phyloP scores from a whole-genome alignment of 306 rosid genomes.

The Ammopiptanthus mongolicus region DNA sequence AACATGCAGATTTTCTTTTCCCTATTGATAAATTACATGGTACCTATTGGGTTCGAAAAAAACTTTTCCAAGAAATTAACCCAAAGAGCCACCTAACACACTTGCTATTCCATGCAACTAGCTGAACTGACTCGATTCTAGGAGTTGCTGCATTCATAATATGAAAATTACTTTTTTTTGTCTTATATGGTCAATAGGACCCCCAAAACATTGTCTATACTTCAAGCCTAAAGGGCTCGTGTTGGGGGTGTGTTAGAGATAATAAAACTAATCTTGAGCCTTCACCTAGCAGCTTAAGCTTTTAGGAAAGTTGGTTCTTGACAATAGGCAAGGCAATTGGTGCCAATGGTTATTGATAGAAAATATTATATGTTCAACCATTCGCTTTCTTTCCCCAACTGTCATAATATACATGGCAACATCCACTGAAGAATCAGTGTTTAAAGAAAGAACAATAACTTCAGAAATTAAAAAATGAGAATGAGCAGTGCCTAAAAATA shows the following conservation, averaged over 20 bases:
- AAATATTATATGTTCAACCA: not conserved
- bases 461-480: not conserved
- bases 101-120: not conserved
- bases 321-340: not conserved
- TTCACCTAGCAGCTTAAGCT: not conserved
- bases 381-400: slow-evolving; percentile 4
- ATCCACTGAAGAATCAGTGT: not conserved
- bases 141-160: not conserved
- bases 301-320: not conserved
- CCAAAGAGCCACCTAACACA: not conserved
- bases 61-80: not conserved
- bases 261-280: not conserved
- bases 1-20: slow-evolving; percentile 1
- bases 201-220: not conserved
- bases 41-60: not conserved
- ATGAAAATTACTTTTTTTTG: not conserved
- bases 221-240: not conserved
- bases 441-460: not conserved
- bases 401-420: not conserved
- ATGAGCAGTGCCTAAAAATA: not conserved
- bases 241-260: not conserved
- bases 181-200: not conserved
- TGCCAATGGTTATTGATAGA: not conserved
- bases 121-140: not conserved
- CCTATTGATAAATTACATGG: not conserved